Conservation (phyloP, 2,329 filamentous ascomycete species). For the Epichloe aotearoae region DNA sequence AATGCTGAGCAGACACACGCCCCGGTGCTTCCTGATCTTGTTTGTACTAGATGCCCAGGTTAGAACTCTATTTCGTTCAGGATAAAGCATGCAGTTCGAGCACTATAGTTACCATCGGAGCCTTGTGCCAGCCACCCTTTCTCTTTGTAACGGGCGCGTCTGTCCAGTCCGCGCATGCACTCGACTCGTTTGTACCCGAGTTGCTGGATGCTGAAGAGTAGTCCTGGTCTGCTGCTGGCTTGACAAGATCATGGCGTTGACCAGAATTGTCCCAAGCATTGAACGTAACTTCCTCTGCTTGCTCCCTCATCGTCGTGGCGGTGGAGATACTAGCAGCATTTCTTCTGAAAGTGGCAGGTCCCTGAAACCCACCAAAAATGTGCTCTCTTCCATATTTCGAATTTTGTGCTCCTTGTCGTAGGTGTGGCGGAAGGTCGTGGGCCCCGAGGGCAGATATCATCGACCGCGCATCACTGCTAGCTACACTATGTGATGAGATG, state of each 20-base stretch:
- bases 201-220: conserved; percentile 4
- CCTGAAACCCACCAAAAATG: neutral
- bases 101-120: conserved; percentile 5
- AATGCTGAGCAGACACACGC: conserved; percentile 2
- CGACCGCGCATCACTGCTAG: neutral
- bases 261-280: conserved; percentile 21
- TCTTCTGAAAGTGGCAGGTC: neutral
- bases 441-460: neutral
- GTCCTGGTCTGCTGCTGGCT: conserved; percentile 11
- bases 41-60: neutral
- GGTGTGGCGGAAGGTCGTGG: neutral
- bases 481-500: neutral
- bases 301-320: conserved; percentile 16
- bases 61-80: neutral
- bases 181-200: neutral
- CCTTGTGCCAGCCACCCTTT: conserved; percentile 14
- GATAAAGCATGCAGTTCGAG: neutral
- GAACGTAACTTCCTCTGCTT: conserved; percentile 7
- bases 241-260: conserved; percentile 9
- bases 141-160: neutral
- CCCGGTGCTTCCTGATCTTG: neutral
- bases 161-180: neutral
- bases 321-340: conserved; percentile 14
- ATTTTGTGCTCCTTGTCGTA: neutral
- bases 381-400: neutral